Percentiles rank a stretch among this genome's conserved stretches.
These are phyloP conservation scores for Onygena corvina DNA, from an alignment of 2,329 filamentous ascomycete genomes.

Conservation along the genomic window DNA sequence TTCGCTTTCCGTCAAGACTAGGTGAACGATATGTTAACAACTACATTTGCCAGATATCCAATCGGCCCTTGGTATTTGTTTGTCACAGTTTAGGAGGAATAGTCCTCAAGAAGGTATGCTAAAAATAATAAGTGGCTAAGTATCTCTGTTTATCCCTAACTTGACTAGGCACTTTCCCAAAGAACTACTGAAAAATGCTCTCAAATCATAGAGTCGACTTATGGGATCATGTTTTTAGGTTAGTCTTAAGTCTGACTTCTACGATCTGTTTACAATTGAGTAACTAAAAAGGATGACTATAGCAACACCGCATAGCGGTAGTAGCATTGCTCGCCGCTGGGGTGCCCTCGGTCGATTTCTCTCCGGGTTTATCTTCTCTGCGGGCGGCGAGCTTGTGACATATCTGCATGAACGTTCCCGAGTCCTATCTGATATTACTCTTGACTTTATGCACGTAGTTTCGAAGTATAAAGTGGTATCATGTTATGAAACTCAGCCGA, in stretches of 20 bases:
- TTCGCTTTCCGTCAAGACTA: no score
- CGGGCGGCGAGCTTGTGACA: not conserved
- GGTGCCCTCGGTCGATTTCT: not conserved
- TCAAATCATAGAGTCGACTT: conserved; percentile 4
- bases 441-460: conserved; percentile 8
- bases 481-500: conserved; percentile 10
- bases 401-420: conserved; percentile 7
- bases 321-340: not conserved
- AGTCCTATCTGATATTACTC: conserved; percentile 9
- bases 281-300: not conserved
- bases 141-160: not conserved
- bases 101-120: conserved; percentile 29
- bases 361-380: not conserved
- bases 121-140: no score
- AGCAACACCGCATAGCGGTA: conserved; percentile 9
- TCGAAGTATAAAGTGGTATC: conserved; percentile 9
- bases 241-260: no score
- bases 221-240: conserved; percentile 10
- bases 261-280: not conserved
- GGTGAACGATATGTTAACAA: no score
- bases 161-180: not conserved
- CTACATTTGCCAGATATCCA: conserved; percentile 16
- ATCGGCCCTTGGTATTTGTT: conserved; percentile 29
- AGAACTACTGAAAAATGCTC: not conserved
- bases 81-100: conserved; percentile 31